These are phyloP conservation scores for Cyathus striatus DNA, from an alignment of 768 basidiomycete genomes.

Conservation along the genomic window DNA sequence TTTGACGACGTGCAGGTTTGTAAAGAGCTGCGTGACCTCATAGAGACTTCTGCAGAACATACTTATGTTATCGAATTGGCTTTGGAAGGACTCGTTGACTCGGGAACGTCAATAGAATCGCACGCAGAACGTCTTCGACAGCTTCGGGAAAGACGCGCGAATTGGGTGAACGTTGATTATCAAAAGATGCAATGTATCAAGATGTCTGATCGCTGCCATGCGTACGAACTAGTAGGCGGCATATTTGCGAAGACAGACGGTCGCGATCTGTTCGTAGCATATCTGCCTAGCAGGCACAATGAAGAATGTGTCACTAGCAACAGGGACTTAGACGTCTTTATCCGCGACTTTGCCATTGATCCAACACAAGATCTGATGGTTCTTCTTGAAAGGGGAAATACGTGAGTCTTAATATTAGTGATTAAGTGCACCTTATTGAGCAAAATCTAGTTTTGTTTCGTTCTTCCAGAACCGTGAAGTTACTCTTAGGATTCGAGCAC, in stretches of 20 bases:
- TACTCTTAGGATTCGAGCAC: not conserved
- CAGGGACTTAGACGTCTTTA: slow-evolving; percentile 31
- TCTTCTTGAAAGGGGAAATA: slow-evolving; percentile 20
- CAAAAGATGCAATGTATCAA: slow-evolving; percentile 3
- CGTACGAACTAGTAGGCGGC: slow-evolving; percentile 59
- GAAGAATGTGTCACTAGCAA: slow-evolving; percentile 11
- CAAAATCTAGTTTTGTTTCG: not conserved
- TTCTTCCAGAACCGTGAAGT: not conserved
- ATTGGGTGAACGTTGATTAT: slow-evolving; percentile 19
- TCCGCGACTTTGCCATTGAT: slow-evolving; percentile 59
- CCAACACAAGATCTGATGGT: slow-evolving; percentile 57
- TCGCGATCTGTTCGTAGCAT: slow-evolving; percentile 9
- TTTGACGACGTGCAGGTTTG: slow-evolving; percentile 21
- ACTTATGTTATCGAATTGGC: slow-evolving; percentile 34
- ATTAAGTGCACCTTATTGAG: not conserved
- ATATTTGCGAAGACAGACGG: slow-evolving; percentile 41
- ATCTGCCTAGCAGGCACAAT: slow-evolving; percentile 17
- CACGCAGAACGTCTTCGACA: slow-evolving; percentile 11
- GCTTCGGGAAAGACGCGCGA: slow-evolving; percentile 13
- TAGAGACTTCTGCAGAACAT: slow-evolving; percentile 20
- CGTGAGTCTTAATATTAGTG: not conserved
- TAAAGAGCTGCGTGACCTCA: slow-evolving; percentile 14
- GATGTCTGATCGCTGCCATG: slow-evolving; percentile 18
- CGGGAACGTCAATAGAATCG: not conserved
- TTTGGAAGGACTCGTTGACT: slow-evolving; percentile 24